Base-by-base conservation (phyloP, 148 eudicot species). In the Beta vulgaris region DNA sequence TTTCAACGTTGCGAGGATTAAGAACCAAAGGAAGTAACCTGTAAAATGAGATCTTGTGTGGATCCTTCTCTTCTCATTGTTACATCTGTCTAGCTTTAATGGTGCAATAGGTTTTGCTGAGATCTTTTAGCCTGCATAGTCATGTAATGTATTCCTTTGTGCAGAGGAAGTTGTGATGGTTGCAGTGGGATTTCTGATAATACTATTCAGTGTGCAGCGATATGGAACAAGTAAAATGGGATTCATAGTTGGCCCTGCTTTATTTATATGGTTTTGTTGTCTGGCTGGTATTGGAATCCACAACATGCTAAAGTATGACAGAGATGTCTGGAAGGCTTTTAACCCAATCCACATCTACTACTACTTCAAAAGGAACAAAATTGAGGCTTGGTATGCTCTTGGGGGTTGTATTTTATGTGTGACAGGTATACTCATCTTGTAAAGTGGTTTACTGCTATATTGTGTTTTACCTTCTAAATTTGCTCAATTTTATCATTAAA, bases 191-290 rank as follows among this genome's bases (percentile, higher is more conserved):
- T 90, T 85, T 78, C 97, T 95, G 73, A 79, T 95, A 26, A 78
- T 95, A 76, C 82, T 95, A 79, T 95, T 95, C 85, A 95, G 99
- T 78, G 75, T 92, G 71, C 97, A 95, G 79, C 87, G 81, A 78
- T 92, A 92, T 82, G 99, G 96, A 72, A 95, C 99, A 43, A 95
- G 99, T 76, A 95, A 95, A 86, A 90, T 92, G 87, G 99, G 97
- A 75, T 85, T 95, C 83, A 81, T 84, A 15, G 91, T 95, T 32
- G 99, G 99, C 82, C 99, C 99, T 75, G 94, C 97, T 72, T 85
- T 95, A 71, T 87, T 92, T 69, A 80, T 95, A 84, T 95, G 99
- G 99, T 95, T 95, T 77, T 92, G 96, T 79, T 95, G 89, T 79
- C 88, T 92, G 81, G 97, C 87, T 75, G 87, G 85, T 42, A 84